These are phyloP conservation scores for Clohesyomyces aquaticus DNA, from an alignment of 495 filamentous ascomycete genomes.

Conservation along the genomic window DNA sequence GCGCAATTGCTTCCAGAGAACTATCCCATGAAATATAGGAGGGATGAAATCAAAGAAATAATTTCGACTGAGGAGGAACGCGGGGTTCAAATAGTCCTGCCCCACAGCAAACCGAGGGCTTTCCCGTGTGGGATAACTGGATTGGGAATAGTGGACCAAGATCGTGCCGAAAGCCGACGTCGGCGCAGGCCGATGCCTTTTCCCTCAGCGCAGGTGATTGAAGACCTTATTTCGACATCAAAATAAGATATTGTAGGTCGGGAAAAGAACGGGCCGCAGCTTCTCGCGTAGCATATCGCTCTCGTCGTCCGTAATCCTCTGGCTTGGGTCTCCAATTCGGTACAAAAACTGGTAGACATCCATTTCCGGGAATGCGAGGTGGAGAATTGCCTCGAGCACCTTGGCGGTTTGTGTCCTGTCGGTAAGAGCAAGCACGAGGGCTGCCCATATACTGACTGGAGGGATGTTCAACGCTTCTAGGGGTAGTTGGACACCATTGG, in stretches of 20 bases:
- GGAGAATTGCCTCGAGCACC: conserved; percentile 4
- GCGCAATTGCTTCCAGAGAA: not conserved
- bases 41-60: not conserved
- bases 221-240: not conserved
- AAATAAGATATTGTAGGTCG: conserved; percentile 3
- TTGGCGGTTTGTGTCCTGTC: not conserved
- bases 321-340: conserved; percentile 13
- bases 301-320: conserved; percentile 4
- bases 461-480: not conserved
- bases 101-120: not conserved
- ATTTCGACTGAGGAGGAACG: not conserved
- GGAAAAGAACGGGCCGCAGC: conserved; percentile 4
- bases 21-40: conserved; percentile 6
- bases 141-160: not conserved
- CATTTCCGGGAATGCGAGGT: conserved; percentile 2
- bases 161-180: conserved; percentile 20
- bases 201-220: not conserved
- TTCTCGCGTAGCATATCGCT: not conserved
- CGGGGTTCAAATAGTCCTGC: conserved; percentile 18
- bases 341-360: conserved; percentile 6
- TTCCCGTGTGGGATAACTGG: conserved; percentile 1
- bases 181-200: conserved; percentile 11
- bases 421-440: conserved; percentile 5
- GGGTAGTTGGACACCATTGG: not conserved
- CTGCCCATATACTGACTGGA: not conserved